phyloP scores from a whole-genome alignment of 1,284 basidiomycete genomes.

The Papiliotrema nemorosa region DNA sequence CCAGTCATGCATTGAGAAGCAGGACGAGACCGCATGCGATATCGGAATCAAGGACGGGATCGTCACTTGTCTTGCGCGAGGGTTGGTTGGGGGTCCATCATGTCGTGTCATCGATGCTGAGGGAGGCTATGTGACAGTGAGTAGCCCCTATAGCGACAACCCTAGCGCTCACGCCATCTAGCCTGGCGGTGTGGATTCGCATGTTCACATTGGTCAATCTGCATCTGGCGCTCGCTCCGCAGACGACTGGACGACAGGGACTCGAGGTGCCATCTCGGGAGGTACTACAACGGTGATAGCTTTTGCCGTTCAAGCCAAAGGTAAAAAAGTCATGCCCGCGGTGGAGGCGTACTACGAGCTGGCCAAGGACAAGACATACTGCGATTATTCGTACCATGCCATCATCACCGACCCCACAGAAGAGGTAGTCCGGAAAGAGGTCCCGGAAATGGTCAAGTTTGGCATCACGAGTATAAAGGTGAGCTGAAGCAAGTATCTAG shows the following conservation, averaged over 20 bases:
- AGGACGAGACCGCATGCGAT: neutral
- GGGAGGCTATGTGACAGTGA: constrained; percentile 8
- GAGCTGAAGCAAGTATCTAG: too few species aligned
- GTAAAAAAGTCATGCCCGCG: constrained; percentile 16
- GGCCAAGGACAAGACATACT: constrained; percentile 20
- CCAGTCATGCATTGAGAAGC: too few species aligned
- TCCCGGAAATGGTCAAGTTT: constrained; percentile 13
- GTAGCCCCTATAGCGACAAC: constrained; percentile 15
- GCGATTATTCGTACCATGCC: constrained; percentile 26
- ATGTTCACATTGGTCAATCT: constrained; percentile 11
- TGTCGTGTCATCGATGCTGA: constrained; percentile 12
- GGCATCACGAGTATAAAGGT: constrained; percentile 32
- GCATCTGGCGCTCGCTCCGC: constrained; percentile 18
- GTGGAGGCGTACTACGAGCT: constrained; percentile 11
- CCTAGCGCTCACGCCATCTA: constrained; percentile 10
- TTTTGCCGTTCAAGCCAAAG: constrained; percentile 4
- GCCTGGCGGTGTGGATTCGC: constrained; percentile 12
- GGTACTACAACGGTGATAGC: constrained; percentile 21
- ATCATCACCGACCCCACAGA: constrained; percentile 12
- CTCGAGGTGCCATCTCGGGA: constrained; percentile 12
- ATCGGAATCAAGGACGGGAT: constrained; percentile 19
- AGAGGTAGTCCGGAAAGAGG: constrained; percentile 11
- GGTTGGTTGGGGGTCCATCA: neutral
- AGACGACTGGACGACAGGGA: constrained; percentile 16
- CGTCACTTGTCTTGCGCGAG: constrained; percentile 8